A percentile compares a stretch with the other conserved stretches of the same genome.
These are phyloP conservation scores for Diutina catenulata DNA, from an alignment of 1,139 yeast genomes.

Conservation along the genomic window DNA sequence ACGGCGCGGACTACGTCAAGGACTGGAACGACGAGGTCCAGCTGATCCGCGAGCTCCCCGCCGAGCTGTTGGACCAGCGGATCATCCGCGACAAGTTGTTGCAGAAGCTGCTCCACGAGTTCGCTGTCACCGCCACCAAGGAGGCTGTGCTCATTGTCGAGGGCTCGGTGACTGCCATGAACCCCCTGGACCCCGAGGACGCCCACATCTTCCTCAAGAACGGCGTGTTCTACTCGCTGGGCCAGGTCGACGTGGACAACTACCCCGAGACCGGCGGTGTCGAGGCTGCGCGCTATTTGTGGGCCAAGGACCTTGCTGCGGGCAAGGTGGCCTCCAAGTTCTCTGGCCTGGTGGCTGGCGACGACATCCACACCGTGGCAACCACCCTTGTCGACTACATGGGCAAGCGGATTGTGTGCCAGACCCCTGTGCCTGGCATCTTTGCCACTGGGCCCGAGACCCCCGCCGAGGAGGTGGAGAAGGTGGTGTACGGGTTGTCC, in stretches of 20 bases:
- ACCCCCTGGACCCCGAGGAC: slow-evolving; percentile 53
- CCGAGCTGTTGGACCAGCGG: slow-evolving; percentile 47
- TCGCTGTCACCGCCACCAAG: slow-evolving; percentile 61
- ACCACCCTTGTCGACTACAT: slow-evolving; percentile 55
- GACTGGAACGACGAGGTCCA: slow-evolving; percentile 94
- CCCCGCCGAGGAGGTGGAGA: slow-evolving; percentile 18
- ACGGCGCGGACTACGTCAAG: slow-evolving; percentile 44
- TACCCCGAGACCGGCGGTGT: slow-evolving; percentile 60
- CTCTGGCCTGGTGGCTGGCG: slow-evolving; percentile 46
- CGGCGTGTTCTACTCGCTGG: slow-evolving; percentile 74
- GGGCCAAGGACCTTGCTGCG: slow-evolving; percentile 68
- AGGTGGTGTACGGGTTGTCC: slow-evolving; percentile 63
- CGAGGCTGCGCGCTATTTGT: slow-evolving; percentile 77
- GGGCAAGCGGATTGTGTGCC: slow-evolving; percentile 83
- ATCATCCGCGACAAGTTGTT: slow-evolving; percentile 66
- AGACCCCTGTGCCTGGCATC: slow-evolving; percentile 96
- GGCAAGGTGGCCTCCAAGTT: slow-evolving; percentile 59
- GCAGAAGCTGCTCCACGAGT: slow-evolving; percentile 65
- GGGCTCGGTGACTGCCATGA: slow-evolving; percentile 70
- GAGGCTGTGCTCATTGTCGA: slow-evolving; percentile 71
- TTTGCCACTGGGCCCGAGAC: slow-evolving; percentile 34
- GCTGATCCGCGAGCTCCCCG: slow-evolving; percentile 61
- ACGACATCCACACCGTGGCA: slow-evolving; percentile 4
- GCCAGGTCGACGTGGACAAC: neutral
- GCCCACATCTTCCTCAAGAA: slow-evolving; percentile 64